A percentile compares a stretch with the other conserved stretches of the same genome.
These are phyloP conservation scores for Solanum megistacrolobum DNA, from an alignment of 257 asterid species.

Conservation along the genomic window DNA sequence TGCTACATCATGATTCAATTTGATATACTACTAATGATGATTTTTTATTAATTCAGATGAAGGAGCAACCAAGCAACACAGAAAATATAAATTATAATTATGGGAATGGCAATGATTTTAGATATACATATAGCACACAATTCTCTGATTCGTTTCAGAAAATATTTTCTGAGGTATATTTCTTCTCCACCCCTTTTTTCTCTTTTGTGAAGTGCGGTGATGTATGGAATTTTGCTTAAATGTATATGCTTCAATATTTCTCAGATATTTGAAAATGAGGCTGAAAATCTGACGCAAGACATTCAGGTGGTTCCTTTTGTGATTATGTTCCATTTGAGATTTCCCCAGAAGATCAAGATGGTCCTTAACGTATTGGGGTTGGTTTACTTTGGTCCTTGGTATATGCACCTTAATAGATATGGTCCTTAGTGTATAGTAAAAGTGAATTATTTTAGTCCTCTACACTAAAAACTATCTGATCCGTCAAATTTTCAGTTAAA, in stretches of 20 bases:
- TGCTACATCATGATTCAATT: background rate
- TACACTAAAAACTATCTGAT: background rate
- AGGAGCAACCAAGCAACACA: constrained; percentile 19
- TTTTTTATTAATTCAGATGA: constrained; percentile 36
- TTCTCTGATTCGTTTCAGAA: constrained; percentile 84
- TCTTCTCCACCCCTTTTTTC: background rate
- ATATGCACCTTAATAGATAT: background rate
- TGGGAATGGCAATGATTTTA: constrained; percentile 25
- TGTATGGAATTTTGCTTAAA: background rate
- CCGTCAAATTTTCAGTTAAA: background rate
- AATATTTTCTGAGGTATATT: constrained; percentile 73
- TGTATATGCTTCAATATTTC: constrained; percentile 1
- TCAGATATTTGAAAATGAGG: constrained; percentile 72
- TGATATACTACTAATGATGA: background rate
- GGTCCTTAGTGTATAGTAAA: background rate
- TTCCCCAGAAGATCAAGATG: background rate
- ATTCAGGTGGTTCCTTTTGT: constrained; percentile 37
- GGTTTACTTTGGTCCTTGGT: background rate
- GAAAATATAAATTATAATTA: constrained; percentile 6
- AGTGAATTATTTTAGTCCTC: background rate
- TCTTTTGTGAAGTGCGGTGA: background rate
- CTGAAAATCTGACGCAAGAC: constrained; percentile 42
- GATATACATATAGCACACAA: constrained; percentile 31
- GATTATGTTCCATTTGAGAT: background rate
- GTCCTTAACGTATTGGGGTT: background rate